Base-by-base conservation (phyloP, 2,329 filamentous ascomycete species). In the Immersiporthe knoxdaviesiana region DNA sequence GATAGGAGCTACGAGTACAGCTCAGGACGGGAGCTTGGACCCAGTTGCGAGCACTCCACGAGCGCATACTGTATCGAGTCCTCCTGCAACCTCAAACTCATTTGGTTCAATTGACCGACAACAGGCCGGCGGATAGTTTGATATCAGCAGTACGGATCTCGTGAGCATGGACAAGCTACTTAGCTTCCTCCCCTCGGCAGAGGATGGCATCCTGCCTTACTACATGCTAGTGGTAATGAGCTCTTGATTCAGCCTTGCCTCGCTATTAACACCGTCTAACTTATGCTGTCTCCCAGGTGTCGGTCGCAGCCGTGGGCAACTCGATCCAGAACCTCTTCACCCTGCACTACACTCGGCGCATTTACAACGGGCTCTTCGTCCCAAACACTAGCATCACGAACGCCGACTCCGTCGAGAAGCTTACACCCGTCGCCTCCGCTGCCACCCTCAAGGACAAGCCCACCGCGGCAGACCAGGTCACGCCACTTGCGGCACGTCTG, bases 241-340 rank as follows among this genome's bases (percentile, higher is more conserved):
- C 54, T 54, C 63, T 24, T 47, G 7, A 47, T n/a, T 44, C 69
- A 68, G 67, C 41, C 37, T 32, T 68, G 24, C 66, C 62, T 50
- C 37, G 44, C 10, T 32, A n/a, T 12, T 2, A n/a, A 14, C 10
- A 44, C 32, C 60, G 63, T 50, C 24, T 37, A 18, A 54, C n/a
- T 41, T 60, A n/a, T 8, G 54, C 44, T 11, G 37, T 18, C 3
- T 3, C 63, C 35, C 73, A 97, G 95, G 87, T 97, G 77, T 93
- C 93, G 68, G 77, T 94, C 68, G 87, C 97, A 68, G 93, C 95
- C 39, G 85, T 96, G 70, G 91, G 88, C 76, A 99, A 99, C 84
- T 91, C 90, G 47, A 78, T 97, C 61, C 94, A 97, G 84, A 89
- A 92, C 77, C 97, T 97, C 81, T 76, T 83, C 47, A 97, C 93